Percentiles rank a stretch among this genome's conserved stretches.
These are phyloP conservation scores for Sphaerulina populicola DNA, from an alignment of 2,329 filamentous ascomycete species.

Conservation along the genomic window DNA sequence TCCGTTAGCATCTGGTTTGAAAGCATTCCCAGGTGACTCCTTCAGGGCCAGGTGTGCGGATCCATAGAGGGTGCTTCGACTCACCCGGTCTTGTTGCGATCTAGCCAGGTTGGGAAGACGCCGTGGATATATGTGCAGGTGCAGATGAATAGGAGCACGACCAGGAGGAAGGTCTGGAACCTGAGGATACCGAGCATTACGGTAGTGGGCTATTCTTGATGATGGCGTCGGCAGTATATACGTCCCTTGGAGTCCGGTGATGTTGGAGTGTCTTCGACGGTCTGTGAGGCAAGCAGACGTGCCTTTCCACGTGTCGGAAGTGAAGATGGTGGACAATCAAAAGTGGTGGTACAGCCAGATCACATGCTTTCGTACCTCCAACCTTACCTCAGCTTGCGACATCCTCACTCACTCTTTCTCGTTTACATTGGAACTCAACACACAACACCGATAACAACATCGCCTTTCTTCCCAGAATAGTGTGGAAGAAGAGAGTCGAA, in stretches of 20 bases:
- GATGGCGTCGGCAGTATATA: too few relatives aligned
- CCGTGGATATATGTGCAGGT: slow-evolving; percentile 90
- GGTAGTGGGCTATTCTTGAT: slow-evolving; percentile 2
- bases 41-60: not conserved
- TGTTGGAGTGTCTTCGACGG: not conserved
- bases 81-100: slow-evolving; percentile 86
- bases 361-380: not conserved
- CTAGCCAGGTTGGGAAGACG: slow-evolving; percentile 80
- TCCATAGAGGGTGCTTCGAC: slow-evolving; percentile 20
- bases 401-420: not conserved
- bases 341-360: slow-evolving; percentile 5
- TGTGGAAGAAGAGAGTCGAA: not conserved
- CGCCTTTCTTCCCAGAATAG: not conserved
- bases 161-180: slow-evolving; percentile 91
- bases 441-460: not conserved
- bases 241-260: too few relatives aligned
- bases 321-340: slow-evolving; percentile 1
- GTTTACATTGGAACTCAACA: too few relatives aligned
- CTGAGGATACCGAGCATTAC: slow-evolving; percentile 90
- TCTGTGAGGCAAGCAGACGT: not conserved
- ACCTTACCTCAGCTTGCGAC: not conserved
- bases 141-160: slow-evolving; percentile 90
- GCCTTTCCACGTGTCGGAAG: slow-evolving; percentile 8
- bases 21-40: not conserved
- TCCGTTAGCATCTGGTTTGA: slow-evolving; percentile 1